A percentile compares a stretch with the other conserved stretches of the same genome.
Evolutionary conservation across 2,329 filamentous ascomycete genomes (phyloP).

Genomic region (Hypoxylon sp.): DNA sequence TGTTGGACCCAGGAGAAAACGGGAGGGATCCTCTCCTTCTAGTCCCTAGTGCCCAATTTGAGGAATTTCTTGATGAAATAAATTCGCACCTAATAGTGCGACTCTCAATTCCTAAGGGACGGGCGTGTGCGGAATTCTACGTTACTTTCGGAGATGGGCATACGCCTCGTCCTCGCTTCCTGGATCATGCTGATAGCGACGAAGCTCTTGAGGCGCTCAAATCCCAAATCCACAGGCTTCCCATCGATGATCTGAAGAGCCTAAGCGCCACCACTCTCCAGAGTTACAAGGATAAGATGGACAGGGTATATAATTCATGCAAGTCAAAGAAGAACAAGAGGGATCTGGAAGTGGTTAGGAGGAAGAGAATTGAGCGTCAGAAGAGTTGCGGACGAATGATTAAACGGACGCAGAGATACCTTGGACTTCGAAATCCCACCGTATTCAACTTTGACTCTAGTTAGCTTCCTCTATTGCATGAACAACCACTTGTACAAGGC

Average conservation of each 20-base stretch:
- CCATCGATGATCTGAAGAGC: conserved; percentile 55
- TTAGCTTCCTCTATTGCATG: conserved; percentile 23
- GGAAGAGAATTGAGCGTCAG: conserved; percentile 65
- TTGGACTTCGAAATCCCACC: conserved; percentile 70
- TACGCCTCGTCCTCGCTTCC: conserved; percentile 76
- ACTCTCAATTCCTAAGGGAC: conserved; percentile 71
- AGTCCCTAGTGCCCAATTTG: conserved; percentile 76
- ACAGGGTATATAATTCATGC: conserved; percentile 65
- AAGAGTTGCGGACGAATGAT: conserved; percentile 69
- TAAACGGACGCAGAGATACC: conserved; percentile 76
- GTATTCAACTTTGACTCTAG: conserved; percentile 11
- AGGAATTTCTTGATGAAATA: conserved; percentile 74
- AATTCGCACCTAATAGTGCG: conserved; percentile 69
- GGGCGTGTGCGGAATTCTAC: conserved; percentile 68
- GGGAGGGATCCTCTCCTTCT: conserved; percentile 73
- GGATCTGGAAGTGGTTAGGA: conserved; percentile 61
- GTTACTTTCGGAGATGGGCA: conserved; percentile 73
- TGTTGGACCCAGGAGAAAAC: conserved; percentile 66
- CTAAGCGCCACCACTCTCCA: conserved; percentile 58
- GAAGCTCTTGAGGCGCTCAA: conserved; percentile 55
- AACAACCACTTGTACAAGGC: neutral
- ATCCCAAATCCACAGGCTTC: conserved; percentile 56
- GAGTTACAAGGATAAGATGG: conserved; percentile 69
- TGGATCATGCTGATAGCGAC: conserved; percentile 69
- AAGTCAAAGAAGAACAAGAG: conserved; percentile 61